A percentile compares a stretch with the other conserved stretches of the same genome.
These are phyloP conservation scores for Calonectria montana DNA, from an alignment of 2,329 filamentous ascomycete genomes.

Conservation along the genomic window DNA sequence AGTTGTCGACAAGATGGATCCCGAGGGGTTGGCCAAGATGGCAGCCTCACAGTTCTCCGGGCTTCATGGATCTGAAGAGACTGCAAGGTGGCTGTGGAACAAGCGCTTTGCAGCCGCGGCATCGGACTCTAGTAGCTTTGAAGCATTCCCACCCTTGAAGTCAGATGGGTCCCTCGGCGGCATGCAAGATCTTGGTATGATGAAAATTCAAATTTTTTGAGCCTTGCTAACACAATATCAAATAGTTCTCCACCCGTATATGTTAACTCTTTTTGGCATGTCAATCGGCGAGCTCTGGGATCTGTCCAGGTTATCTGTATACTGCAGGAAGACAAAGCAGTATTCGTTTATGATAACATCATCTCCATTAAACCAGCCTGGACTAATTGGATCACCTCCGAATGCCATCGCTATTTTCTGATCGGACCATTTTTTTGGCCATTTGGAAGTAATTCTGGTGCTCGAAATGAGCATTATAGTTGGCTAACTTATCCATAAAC, in stretches of 20 bases:
- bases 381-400: conserved; percentile 60
- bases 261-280: conserved; percentile 63
- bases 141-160: conserved; percentile 18
- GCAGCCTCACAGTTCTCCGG: conserved; percentile 46
- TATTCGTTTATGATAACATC: conserved; percentile 23
- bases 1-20: conserved; percentile 60
- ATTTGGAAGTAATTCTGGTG: no score
- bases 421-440: neutral
- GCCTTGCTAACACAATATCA: neutral
- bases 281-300: conserved; percentile 25
- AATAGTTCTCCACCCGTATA: conserved; percentile 59
- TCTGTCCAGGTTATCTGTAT: conserved; percentile 9
- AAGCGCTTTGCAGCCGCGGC: conserved; percentile 69
- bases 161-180: neutral
- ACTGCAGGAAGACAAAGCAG: neutral
- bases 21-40: conserved; percentile 49
- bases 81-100: conserved; percentile 76
- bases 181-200: conserved; percentile 48
- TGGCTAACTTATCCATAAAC: no score
- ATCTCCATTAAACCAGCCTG: conserved; percentile 52
- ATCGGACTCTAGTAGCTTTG: conserved; percentile 16
- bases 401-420: conserved; percentile 61
- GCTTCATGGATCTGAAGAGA: conserved; percentile 60
- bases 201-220: no score
- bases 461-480: no score